Evolutionary conservation across 805 yeast species (phyloP), one percentile per base, ranked within the genome.

Genomic region (Myxozyma mucilagina): DNA sequence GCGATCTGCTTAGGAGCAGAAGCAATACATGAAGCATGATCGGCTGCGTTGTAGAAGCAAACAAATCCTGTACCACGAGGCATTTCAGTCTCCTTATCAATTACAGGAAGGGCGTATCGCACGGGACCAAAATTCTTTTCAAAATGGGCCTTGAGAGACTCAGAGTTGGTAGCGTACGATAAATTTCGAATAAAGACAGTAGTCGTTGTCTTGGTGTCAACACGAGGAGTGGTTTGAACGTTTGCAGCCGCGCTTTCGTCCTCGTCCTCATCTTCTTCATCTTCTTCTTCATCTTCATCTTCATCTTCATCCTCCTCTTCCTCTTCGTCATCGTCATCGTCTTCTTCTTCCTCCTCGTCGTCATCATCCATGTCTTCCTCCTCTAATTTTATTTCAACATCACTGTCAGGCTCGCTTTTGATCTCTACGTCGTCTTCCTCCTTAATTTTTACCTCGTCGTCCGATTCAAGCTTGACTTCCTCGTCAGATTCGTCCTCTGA

Each of bases 1-100:
- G 82, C 72, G 4, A 87, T 82, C 13, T 84, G 78, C 47, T 84
- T 83, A 29, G 99, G 98, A 0, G 97, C 97, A 69, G 84, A 81
- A 4, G 79, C 78, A 39, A 92, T 72, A 76, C 97, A 92, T 56
- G 82, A 80, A 36, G 80, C 80, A 69, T 84, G 89, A 2, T 87
- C 83, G 4, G 80, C 84, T 56, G 82, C 83, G 24, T 80, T 77
- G 53, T 73, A 74, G 72, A 94, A 94, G 0, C 97, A 96, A 47
- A 94, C 96, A 72, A 94, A 94, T 0, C 97, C 99, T 0, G 97
- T 87, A 64, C 99, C 99, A 72, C 82, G 89, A 11, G 98, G 93
- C 62, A 89, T 77, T 5, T 96, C 96, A 1, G 96, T 86, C 57
- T 80, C 87, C 70, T 80, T 88, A 71, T 94, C 99, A 64, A 87